A percentile compares a stretch with the other conserved stretches of the same genome.
These are phyloP conservation scores for Coniochaeta sp. DNA, from an alignment of 2,329 filamentous ascomycete species.

Conservation along the genomic window DNA sequence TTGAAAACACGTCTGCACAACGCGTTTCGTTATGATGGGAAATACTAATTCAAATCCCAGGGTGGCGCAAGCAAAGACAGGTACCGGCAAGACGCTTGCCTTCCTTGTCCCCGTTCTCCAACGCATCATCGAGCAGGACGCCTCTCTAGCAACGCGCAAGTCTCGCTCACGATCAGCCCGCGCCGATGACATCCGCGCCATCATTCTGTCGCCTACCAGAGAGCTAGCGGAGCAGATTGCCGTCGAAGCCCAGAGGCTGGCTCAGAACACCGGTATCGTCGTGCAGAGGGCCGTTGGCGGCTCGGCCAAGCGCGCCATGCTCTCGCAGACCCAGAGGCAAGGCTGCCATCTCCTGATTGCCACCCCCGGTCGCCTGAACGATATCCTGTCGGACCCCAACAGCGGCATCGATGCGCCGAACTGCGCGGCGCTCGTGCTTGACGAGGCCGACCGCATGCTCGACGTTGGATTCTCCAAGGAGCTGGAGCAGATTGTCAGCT, in stretches of 20 bases:
- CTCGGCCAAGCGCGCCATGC: conserved; percentile 65
- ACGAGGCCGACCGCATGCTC: conserved; percentile 97
- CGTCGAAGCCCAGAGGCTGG: conserved; percentile 67
- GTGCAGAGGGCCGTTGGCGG: conserved; percentile 83
- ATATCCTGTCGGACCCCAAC: conserved; percentile 63
- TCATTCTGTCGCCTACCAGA: conserved; percentile 72
- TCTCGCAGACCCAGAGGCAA: conserved; percentile 59
- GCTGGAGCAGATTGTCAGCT: conserved; percentile 51
- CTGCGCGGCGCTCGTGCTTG: conserved; percentile 87
- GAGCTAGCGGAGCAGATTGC: conserved; percentile 78
- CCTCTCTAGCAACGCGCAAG: conserved; percentile 44
- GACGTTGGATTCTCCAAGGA: conserved; percentile 79
- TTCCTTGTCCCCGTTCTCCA: conserved; percentile 86
- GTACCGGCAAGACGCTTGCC: conserved; percentile 92
- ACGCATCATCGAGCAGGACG: conserved; percentile 61
- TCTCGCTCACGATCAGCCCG: conserved; percentile 23
- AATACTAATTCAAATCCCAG: conserved; percentile 32
- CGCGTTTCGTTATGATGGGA: neutral
- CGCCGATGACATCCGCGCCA: conserved; percentile 56
- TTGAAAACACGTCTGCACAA: conserved; percentile 7
- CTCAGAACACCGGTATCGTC: conserved; percentile 55
- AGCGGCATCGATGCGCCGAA: conserved; percentile 64
- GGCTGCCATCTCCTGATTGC: conserved; percentile 88
- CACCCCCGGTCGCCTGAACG: conserved; percentile 81
- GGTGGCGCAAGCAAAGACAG: conserved; percentile 91